phyloP scores from a whole-genome alignment of 257 asterid species.

The Nicotiana paniculata region DNA sequence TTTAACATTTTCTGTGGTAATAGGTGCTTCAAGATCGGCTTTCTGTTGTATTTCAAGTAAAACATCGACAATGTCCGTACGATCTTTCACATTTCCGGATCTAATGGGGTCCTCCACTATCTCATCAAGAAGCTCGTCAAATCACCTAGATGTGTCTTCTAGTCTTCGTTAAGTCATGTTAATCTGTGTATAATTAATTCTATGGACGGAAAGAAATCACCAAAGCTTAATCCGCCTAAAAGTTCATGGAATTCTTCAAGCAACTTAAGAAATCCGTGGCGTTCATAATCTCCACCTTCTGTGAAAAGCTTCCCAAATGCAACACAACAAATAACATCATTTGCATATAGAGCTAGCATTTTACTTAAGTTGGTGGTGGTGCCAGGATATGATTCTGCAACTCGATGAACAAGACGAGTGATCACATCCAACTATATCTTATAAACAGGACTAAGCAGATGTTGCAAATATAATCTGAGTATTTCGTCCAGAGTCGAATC shows the following conservation, averaged over 20 bases:
- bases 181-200: slow-evolving; percentile 34
- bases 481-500: no score
- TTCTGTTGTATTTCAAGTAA: slow-evolving; percentile 30
- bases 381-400: slow-evolving; percentile 17
- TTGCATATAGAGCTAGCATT: slow-evolving; percentile 36
- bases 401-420: slow-evolving; percentile 21
- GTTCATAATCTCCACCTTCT: slow-evolving; percentile 33
- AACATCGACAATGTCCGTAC: slow-evolving; percentile 53
- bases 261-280: slow-evolving; percentile 39
- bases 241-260: slow-evolving; percentile 41
- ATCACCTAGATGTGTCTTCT: slow-evolving; percentile 24
- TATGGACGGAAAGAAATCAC: slow-evolving; percentile 60
- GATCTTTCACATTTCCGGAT: not conserved
- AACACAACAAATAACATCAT: slow-evolving; percentile 37
- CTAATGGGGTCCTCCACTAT: slow-evolving; percentile 31
- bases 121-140: slow-evolving; percentile 35
- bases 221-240: slow-evolving; percentile 50
- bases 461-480: no score
- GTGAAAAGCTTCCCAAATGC: slow-evolving; percentile 46
- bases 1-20: slow-evolving; percentile 58
- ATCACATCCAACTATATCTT: no score
- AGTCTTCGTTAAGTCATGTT: slow-evolving; percentile 38
- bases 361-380: slow-evolving; percentile 14
- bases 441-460: no score
- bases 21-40: slow-evolving; percentile 26